phyloP scores from a whole-genome alignment of 2,329 filamentous ascomycete genomes.

The Hymenoscyphus repandus region DNA sequence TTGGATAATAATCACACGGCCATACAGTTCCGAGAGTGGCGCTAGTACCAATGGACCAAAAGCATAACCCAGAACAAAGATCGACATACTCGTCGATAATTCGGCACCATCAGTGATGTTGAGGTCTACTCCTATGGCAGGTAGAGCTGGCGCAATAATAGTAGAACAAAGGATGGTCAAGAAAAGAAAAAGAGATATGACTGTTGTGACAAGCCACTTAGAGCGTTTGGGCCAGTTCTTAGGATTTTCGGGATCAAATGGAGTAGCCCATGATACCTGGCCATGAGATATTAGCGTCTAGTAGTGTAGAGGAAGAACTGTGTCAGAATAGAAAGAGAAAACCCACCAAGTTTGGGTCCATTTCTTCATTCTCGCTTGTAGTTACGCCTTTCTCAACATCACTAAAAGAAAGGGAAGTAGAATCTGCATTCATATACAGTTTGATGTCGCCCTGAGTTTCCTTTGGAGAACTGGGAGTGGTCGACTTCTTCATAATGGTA shows the following conservation, averaged over 20 bases:
- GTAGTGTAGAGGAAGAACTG: too few species aligned
- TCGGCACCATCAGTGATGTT: constrained; percentile 37
- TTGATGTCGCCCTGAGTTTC: too few species aligned
- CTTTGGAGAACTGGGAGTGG: too few species aligned
- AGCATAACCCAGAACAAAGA: constrained; percentile 41
- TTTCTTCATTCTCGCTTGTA: too few species aligned
- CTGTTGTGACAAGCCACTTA: constrained; percentile 44
- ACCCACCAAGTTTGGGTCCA: too few species aligned
- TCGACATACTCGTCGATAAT: constrained; percentile 41
- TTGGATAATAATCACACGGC: constrained; percentile 36
- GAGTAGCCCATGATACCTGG: constrained; percentile 26
- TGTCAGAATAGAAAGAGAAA: too few species aligned
- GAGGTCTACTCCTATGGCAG: constrained; percentile 46
- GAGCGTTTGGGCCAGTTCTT: constrained; percentile 11
- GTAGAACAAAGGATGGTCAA: constrained; percentile 45
- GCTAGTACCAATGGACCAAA: constrained; percentile 52
- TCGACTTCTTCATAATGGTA: too few species aligned
- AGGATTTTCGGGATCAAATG: constrained; percentile 10
- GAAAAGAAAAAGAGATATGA: constrained; percentile 42
- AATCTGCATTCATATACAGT: too few species aligned
- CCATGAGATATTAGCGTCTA: too few species aligned
- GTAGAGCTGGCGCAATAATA: constrained; percentile 46
- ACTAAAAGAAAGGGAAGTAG: too few species aligned
- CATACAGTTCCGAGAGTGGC: constrained; percentile 46
- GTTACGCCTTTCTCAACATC: too few species aligned